These are phyloP conservation scores for Spathaspora gorwiae DNA, from an alignment of 805 yeast genomes.

Conservation along the genomic window DNA sequence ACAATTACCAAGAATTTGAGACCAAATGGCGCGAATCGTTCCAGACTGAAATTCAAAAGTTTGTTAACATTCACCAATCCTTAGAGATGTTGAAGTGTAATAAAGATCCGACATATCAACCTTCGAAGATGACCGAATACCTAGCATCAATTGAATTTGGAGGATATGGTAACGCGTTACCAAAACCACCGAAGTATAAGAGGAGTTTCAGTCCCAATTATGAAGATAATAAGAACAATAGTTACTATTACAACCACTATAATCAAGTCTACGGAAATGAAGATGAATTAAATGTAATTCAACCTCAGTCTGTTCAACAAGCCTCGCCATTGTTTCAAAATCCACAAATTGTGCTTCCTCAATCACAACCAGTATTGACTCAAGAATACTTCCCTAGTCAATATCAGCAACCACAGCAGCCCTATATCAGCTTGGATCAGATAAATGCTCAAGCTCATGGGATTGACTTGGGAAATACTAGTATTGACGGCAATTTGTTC, in stretches of 20 bases:
- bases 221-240: slow-evolving; percentile 6
- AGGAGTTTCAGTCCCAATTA: slow-evolving; percentile 11
- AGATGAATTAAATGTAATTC: not conserved
- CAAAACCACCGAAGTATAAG: slow-evolving; percentile 5
- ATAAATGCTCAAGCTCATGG: slow-evolving; percentile 8
- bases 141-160: slow-evolving; percentile 39
- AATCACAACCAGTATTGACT: not conserved
- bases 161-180: slow-evolving; percentile 26
- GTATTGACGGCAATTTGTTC: slow-evolving; percentile 1
- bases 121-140: slow-evolving; percentile 28
- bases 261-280: slow-evolving; percentile 10
- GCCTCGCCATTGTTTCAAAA: slow-evolving; percentile 1
- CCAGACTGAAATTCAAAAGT: slow-evolving; percentile 25
- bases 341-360: not conserved
- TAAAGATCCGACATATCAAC: slow-evolving; percentile 24
- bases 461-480: not conserved
- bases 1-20: slow-evolving; percentile 21
- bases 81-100: slow-evolving; percentile 23
- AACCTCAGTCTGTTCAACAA: not conserved
- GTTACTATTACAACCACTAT: slow-evolving; percentile 10
- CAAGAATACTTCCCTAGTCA: slow-evolving; percentile 2
- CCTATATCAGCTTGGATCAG: slow-evolving; percentile 9
- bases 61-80: slow-evolving; percentile 21
- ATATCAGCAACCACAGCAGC: slow-evolving; percentile 5
- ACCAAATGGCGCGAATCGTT: slow-evolving; percentile 27